Conservation (phyloP, 2,329 filamentous ascomycete genomes). For the Blastomyces emzantsi region DNA sequence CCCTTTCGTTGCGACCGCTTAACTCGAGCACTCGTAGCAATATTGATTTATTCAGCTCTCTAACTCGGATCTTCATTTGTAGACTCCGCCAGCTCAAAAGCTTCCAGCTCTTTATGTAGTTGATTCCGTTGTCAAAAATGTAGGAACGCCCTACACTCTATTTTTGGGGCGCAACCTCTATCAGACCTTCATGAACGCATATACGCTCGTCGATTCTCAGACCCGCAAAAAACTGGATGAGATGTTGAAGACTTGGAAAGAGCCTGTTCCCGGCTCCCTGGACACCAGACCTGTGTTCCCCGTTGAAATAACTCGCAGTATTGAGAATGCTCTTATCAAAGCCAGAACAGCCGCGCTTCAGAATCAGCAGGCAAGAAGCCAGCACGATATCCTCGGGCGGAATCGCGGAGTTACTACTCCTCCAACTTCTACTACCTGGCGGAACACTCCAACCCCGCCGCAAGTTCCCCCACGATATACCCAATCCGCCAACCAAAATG, state of each 20-base stretch:
- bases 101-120: conserved; percentile 94
- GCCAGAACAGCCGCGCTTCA: conserved; percentile 52
- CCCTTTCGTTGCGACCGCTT: neutral
- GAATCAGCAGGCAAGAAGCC: conserved; percentile 41
- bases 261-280: conserved; percentile 86
- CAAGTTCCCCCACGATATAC: conserved; percentile 37
- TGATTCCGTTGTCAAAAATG: conserved; percentile 97
- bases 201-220: conserved; percentile 72
- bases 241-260: conserved; percentile 97
- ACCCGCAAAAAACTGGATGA: conserved; percentile 90
- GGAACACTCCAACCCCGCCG: conserved; percentile 67
- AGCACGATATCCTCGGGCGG: conserved; percentile 48
- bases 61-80: conserved; percentile 27
- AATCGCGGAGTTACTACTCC: conserved; percentile 45
- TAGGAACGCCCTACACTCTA: conserved; percentile 92
- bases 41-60: conserved; percentile 21
- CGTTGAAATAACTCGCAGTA: conserved; percentile 74
- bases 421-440: conserved; percentile 45
- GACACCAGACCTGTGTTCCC: conserved; percentile 90
- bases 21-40: conserved; percentile 7
- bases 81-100: conserved; percentile 85
- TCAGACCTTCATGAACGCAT: conserved; percentile 93
- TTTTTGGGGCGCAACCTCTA: conserved; percentile 90
- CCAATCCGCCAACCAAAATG: conserved; percentile 21
- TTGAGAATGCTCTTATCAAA: conserved; percentile 90